Evolutionary conservation across 1,284 basidiomycete genomes (phyloP).

Genomic region (Irpex sp.): DNA sequence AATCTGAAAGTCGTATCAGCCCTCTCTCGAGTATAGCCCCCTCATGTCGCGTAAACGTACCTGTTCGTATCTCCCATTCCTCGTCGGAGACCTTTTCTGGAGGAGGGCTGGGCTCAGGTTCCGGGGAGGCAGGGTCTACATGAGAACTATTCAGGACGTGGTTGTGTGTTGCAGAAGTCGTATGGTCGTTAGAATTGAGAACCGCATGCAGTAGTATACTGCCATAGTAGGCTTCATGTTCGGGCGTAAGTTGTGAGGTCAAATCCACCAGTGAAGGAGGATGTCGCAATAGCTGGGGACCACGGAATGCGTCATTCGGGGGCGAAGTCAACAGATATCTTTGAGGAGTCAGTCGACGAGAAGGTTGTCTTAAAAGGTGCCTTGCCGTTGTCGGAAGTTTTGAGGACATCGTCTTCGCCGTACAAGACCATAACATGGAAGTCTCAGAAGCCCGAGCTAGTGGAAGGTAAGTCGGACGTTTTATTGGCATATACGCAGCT

Average conservation of each 20-base stretch:
- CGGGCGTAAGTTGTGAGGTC: neutral
- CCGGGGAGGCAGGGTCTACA: neutral
- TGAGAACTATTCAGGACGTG: neutral
- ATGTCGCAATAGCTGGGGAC: too few species aligned
- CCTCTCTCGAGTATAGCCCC: conserved; percentile 12
- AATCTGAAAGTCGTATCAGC: conserved; percentile 28
- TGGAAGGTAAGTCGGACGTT: neutral
- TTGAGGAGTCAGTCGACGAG: neutral
- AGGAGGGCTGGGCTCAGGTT: conserved; percentile 4
- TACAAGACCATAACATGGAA: neutral
- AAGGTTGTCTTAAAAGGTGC: neutral
- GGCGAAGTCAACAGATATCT: too few species aligned
- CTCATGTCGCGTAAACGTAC: conserved; percentile 30
- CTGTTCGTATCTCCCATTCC: conserved; percentile 68
- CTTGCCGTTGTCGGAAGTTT: neutral
- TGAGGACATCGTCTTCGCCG: neutral
- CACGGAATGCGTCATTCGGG: too few species aligned
- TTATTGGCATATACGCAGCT: neutral
- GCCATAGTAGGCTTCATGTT: neutral
- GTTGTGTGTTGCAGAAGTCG: neutral
- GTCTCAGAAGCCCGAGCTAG: too few species aligned
- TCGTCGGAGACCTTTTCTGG: conserved; percentile 33
- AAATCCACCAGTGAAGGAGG: neutral
- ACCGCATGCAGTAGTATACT: neutral
- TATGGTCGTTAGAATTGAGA: neutral